Evolutionary conservation across 78 protist genomes (phyloP), one percentile per base, ranked within the genome.

Genomic region (Speleostelium caveatum): DNA sequence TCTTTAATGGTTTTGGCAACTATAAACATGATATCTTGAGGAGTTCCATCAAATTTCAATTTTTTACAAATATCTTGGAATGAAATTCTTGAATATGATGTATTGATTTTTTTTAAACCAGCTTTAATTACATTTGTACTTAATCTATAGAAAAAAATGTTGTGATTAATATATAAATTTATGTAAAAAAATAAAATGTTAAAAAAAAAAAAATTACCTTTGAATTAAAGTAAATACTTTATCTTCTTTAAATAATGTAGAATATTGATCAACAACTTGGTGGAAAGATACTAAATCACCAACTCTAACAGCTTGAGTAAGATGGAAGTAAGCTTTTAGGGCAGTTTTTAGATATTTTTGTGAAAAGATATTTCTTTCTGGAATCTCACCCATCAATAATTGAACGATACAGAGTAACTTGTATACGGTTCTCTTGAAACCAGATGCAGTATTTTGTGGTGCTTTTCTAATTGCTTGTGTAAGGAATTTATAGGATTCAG

Each of bases 81-180:
- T 7, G 98, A 75, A 36, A 98, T 97, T 69, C 97, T 79, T 6
- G 97, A 86, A 66, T 98, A 98, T 12, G 97, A 68, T 26, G 93
- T 51, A 60, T 69, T 75, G 73, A 98, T 87, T 90, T 88, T 92
- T 60, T 95, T 77, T 17, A 98, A 87, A 26, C 99, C 99, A 4
- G 97, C 94, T 93, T 96, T 97, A 66, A 98, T 96, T 41, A 98
- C 99, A 88, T 94, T 97, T 66, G 97, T 98, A 12, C 98, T 95
- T 60, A 97, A 86, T 16, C 97, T 89, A n/a, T n/a, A n/a, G n/a
- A n/a, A n/a, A n/a, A n/a, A n/a, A 39, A n/a, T 35, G 32, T 73
- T 22, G 12, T 41, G 6, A 16, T 22, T 17, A 61, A 2, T 32
- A 26, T 42, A 53, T 35, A 22, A 59, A 17, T 41, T 28, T 24